phyloP scores from a whole-genome alignment of 2,329 filamentous ascomycete species.

The Pseudogymnoascus sp. region DNA sequence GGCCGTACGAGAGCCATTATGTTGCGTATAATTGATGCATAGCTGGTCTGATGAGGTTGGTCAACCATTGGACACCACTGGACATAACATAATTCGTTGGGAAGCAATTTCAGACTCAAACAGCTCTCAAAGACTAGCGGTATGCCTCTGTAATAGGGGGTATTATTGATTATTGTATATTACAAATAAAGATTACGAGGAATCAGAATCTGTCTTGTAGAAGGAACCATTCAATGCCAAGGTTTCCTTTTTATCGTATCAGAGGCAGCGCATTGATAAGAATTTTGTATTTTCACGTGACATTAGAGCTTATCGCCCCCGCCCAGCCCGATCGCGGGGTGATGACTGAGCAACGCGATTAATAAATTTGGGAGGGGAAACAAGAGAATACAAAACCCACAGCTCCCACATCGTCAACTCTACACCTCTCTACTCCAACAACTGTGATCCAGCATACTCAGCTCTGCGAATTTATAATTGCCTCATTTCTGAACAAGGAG shows the following conservation, averaged over 20 bases:
- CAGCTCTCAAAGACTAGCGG: not conserved
- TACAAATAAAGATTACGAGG: not conserved
- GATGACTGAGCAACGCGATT: conserved; percentile 5
- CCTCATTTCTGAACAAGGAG: not conserved
- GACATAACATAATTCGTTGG: not conserved
- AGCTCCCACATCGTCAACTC: not conserved
- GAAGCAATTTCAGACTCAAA: not conserved
- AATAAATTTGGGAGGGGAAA: conserved; percentile 5
- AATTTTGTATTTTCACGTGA: not conserved
- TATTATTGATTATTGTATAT: not conserved
- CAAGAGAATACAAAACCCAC: not conserved
- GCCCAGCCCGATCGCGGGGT: not conserved
- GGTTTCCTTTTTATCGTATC: not conserved
- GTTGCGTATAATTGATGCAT: not conserved
- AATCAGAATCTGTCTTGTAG: not conserved
- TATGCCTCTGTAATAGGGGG: not conserved
- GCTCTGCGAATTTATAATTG: not conserved
- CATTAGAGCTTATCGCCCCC: not conserved
- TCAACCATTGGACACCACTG: not conserved
- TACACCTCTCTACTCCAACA: not conserved
- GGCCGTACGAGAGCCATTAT: not conserved
- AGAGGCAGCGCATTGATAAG: not conserved
- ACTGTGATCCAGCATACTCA: not conserved
- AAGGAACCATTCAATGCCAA: not conserved
- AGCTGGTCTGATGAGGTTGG: not conserved